phyloP scores from a whole-genome alignment of 2,329 filamentous ascomycete genomes.

The Pseudopyrenochaeta lycopersici region DNA sequence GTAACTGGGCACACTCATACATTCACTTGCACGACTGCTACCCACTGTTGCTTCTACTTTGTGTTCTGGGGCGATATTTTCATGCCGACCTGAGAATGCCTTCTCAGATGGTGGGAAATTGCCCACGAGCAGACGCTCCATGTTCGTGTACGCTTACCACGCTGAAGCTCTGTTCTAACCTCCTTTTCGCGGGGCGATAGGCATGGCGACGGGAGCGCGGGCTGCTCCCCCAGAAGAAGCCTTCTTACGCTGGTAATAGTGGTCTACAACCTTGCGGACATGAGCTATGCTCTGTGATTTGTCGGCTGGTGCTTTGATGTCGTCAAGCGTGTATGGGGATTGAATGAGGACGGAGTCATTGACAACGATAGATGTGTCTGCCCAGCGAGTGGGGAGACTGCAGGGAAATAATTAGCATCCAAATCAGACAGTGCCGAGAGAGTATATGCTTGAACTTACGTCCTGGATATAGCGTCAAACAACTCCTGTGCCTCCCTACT shows the following conservation, averaged over 20 bases:
- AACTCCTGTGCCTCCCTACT: conserved; percentile 69
- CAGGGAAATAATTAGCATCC: conserved; percentile 10
- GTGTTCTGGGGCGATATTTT: too few species aligned
- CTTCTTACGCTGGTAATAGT: conserved; percentile 55
- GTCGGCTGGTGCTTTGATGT: conserved; percentile 57
- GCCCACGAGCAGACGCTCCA: too few species aligned
- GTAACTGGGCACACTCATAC: too few species aligned
- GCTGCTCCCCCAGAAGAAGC: conserved; percentile 22
- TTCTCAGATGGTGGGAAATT: too few species aligned
- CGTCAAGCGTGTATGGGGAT: conserved; percentile 66
- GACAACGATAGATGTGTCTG: conserved; percentile 66
- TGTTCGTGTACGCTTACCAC: too few species aligned
- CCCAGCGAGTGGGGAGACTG: conserved; percentile 66
- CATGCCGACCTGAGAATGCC: too few species aligned
- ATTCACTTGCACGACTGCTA: too few species aligned
- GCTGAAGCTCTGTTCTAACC: conserved; percentile 14
- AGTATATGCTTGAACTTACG: conserved; percentile 49
- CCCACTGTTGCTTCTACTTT: too few species aligned
- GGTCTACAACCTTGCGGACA: conserved; percentile 58
- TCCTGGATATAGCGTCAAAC: conserved; percentile 68
- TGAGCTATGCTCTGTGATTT: conserved; percentile 19
- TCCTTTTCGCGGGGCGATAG: conserved; percentile 42
- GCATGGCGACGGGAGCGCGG: conserved; percentile 40
- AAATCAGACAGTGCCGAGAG: not conserved
- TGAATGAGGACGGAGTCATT: conserved; percentile 68